Base-by-base conservation (phyloP, 352 stramenopile species). In the Globisporangium splendens region DNA sequence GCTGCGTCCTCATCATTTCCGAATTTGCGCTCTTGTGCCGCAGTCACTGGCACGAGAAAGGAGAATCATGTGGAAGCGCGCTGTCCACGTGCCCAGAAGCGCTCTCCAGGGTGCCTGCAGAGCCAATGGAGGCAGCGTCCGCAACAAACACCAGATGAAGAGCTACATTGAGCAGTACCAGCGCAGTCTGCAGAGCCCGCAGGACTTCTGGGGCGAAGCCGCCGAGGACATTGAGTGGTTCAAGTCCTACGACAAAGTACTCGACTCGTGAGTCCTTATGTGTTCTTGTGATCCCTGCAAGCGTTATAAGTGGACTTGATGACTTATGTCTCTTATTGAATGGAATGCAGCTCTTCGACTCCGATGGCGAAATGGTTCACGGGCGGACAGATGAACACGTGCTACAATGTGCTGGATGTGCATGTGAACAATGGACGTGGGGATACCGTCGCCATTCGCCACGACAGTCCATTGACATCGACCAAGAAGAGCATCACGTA, bases 311-410 rank as follows among this genome's bases (percentile, higher is more conserved):
- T n/a, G n/a, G n/a, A n/a, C n/a, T n/a, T n/a, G n/a, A n/a, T n/a
- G n/a, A n/a, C n/a, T n/a, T n/a, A n/a, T n/a, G n/a, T n/a, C n/a
- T 50, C 48, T 33, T 12, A 7, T 15, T 35, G 0, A 11, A 28
- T 31, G 2, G 43, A 17, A 1, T 15, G 20, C 44, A 83, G 73
- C 24, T 67, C 72, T 18, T 54, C 38, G 28, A 71, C 61, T 0
- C 68, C 68, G 17, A 75, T 71, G 59, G 35, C 61, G 57, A 50
- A 43, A 22, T 87, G 79, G 79, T 89, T 87, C 64, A 54, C 59
- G 14, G 79, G 76, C 4, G 79, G 79, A 18, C 63, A 84, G 59
- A 83, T 87, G 66, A 89, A 89, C 60, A 84, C 75, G 64, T 77
- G 76, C 73, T 89, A 84, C 65, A 89, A 86, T 46, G 68, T 68